Evolutionary conservation across 345 rosid genomes (phyloP).

Genomic region (Tarenaya hassleriana): DNA sequence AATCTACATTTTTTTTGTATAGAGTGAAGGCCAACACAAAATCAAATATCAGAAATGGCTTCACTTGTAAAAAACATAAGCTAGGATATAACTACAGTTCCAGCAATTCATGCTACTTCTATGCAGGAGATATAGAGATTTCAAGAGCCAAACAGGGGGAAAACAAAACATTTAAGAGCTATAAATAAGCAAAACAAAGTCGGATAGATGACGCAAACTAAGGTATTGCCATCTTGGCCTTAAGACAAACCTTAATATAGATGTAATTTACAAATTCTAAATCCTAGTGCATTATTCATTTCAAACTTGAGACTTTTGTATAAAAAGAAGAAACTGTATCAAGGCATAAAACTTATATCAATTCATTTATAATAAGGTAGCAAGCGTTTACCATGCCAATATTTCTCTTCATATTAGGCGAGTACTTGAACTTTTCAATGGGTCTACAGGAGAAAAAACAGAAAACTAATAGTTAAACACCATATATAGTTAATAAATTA

Average conservation of each 20-base stretch:
- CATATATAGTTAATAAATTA: neutral
- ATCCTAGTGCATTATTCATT: conserved; percentile 1
- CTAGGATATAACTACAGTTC: too few species aligned
- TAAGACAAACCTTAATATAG: too few species aligned
- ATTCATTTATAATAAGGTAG: conserved; percentile 12
- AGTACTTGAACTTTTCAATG: conserved; percentile 76
- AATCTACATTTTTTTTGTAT: conserved; percentile 39
- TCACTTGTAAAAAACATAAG: conserved; percentile 5
- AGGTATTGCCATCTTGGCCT: too few species aligned
- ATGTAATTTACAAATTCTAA: too few species aligned
- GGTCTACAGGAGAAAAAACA: conserved; percentile 57
- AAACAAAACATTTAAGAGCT: too few species aligned
- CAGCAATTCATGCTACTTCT: neutral
- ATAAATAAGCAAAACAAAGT: too few species aligned
- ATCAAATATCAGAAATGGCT: conserved; percentile 6
- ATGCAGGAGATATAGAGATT: neutral
- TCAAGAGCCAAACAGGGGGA: too few species aligned
- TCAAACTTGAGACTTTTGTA: conserved; percentile 14
- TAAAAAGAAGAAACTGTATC: conserved; percentile 4
- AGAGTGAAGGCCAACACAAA: conserved; percentile 13
- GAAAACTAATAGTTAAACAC: conserved; percentile 6
- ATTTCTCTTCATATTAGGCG: conserved; percentile 90
- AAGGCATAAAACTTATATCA: neutral
- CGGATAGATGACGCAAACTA: too few species aligned
- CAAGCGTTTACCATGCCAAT: conserved; percentile 82